Conservation (phyloP, 179 eudicot genomes). For the Sideroxylon spinosum region DNA sequence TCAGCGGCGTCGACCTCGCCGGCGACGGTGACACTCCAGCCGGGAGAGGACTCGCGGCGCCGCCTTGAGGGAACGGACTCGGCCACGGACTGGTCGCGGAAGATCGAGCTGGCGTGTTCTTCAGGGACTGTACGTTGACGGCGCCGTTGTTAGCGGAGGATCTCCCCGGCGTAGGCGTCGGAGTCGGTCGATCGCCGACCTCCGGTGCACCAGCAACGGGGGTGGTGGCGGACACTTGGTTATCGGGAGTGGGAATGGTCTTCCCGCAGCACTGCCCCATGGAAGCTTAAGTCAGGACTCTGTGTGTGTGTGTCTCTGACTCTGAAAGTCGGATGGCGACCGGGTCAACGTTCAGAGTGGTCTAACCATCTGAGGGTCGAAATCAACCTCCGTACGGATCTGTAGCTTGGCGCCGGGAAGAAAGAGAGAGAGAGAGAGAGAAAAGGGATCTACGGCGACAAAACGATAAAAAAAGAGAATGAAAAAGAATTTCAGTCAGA, state of each 20-base stretch:
- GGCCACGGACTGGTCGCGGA: constrained; percentile 35
- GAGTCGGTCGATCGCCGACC: constrained; percentile 6
- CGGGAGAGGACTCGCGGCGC: constrained; percentile 51
- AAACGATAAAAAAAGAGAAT: constrained; percentile 18
- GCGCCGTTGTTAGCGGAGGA: constrained; percentile 18
- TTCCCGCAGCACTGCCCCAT: constrained; percentile 53
- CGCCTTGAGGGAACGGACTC: constrained; percentile 62
- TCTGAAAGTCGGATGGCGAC: not conserved
- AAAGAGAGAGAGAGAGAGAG: not conserved
- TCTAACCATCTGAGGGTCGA: not conserved
- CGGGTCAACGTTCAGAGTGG: constrained; percentile 6
- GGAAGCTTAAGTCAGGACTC: not conserved
- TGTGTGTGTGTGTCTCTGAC: no score
- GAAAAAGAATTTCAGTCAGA: constrained; percentile 8
- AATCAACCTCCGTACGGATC: constrained; percentile 10
- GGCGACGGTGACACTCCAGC: constrained; percentile 77
- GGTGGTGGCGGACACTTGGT: constrained; percentile 20
- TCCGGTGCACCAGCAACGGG: not conserved
- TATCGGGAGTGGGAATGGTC: constrained; percentile 28
- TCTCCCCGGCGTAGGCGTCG: constrained; percentile 20
- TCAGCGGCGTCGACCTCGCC: constrained; percentile 64
- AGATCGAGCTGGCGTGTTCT: constrained; percentile 34
- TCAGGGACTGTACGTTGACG: constrained; percentile 12
- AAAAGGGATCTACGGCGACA: not conserved
- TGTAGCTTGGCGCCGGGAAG: not conserved